Evolutionary conservation across 305 asterid species (phyloP), one percentile per base, ranked within the genome.

Genomic region (Lippia alba): DNA sequence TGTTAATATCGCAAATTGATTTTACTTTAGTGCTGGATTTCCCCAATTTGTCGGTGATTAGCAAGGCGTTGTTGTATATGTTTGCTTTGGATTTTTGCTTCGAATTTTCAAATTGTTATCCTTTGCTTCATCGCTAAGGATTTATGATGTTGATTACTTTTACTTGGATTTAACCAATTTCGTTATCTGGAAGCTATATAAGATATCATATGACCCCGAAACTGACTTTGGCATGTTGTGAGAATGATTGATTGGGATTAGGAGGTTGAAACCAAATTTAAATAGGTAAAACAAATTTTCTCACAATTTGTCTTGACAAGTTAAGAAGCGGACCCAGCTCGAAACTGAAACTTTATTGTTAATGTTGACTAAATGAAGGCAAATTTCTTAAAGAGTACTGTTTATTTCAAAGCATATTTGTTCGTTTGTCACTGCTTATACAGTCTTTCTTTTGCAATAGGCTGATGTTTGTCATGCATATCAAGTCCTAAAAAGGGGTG

Each of bases 381-480:
- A 61, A 19, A 8, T 56, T 18, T 45, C 60, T 48, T 50, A 17
- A 45, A 46, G 49, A 10, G 40, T 63, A 18, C 3, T 34, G 11
- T 70, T 17, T 69, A n/a, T 46, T 30, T 20, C 71, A 33, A 51
- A 68, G 20, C 53, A 15, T 67, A 19, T 67, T 56, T 54, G 66
- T 34, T 61, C 9, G 12, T 18, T 58, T 68, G 48, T 49, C 32
- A 3, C 50, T 32, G 20, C 14, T 8, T 61, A 67, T 57, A 53
- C 32, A 16, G 32, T 17, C 30, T 73, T 33, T 4, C 34, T 15
- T 32, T 67, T 75, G 14, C 62, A 39, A 63, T 70, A 93, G 97
- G 94, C 99, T n/a, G 97, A 94, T 72, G 83, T 91, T 58, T 94
- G 97, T 75, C 99, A 94, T 72, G 97, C 99, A 0, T 91, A 91